A percentile compares a stretch with the other conserved stretches of the same genome.
phyloP scores from a whole-genome alignment of 495 filamentous ascomycete species.

The Aspergillus bridgeri region DNA sequence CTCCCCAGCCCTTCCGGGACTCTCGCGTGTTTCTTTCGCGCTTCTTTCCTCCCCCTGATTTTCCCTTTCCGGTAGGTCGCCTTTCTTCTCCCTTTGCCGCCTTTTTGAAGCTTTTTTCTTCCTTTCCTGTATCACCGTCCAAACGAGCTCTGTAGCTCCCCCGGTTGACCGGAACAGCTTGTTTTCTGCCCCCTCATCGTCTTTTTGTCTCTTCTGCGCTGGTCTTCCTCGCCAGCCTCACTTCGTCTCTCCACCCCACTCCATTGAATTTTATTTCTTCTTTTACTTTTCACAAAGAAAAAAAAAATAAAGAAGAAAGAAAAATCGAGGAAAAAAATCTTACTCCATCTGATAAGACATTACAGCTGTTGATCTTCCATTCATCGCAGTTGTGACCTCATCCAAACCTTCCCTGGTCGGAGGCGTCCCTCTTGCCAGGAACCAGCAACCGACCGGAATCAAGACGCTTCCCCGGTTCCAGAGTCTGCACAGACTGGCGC shows the following conservation, averaged over 20 bases:
- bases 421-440: conserved; percentile 6
- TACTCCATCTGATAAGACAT: not conserved
- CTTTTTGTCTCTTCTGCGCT: conserved; percentile 15
- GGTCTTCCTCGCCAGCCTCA: not conserved
- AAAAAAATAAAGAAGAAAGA: conserved; percentile 3
- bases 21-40: not conserved
- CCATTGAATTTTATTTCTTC: not conserved
- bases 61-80: no score
- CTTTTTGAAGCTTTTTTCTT: not conserved
- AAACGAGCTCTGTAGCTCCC: conserved; percentile 5
- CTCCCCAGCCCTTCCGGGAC: not conserved
- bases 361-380: conserved; percentile 1
- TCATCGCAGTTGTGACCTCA: not conserved
- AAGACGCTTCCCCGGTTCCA: conserved; percentile 1
- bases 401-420: not conserved
- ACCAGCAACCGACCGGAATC: not conserved
- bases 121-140: no score
- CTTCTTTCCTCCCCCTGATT: not conserved
- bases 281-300: not conserved
- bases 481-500: conserved; percentile 19
- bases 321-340: conserved; percentile 3
- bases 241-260: not conserved
- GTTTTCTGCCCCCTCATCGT: conserved; percentile 2
- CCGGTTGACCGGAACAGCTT: conserved; percentile 12
- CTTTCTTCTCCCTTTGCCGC: not conserved